These are phyloP conservation scores for Paraurostyla sp. DNA, from an alignment of 73 alveolate genomes.

Conservation along the genomic window DNA sequence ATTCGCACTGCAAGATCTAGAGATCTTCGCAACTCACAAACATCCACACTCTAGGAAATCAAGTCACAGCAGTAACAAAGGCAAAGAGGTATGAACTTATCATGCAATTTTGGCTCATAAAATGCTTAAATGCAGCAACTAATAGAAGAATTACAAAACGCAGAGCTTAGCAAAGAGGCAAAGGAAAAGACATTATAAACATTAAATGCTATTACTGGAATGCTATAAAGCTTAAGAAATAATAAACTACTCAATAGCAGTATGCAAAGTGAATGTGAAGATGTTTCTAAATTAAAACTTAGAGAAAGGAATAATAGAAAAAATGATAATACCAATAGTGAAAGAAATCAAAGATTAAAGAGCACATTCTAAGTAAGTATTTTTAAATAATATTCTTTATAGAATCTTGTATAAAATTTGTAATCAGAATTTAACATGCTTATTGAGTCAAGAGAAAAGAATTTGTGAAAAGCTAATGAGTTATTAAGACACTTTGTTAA, in stretches of 20 bases:
- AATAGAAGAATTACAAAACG: neutral
- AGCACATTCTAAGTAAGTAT: neutral
- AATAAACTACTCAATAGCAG: no score
- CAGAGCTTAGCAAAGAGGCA: neutral
- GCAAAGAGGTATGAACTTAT: neutral
- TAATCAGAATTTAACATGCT: slow-evolving; percentile 1
- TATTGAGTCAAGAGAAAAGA: neutral
- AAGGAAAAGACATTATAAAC: slow-evolving; percentile 1
- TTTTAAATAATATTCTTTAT: no score
- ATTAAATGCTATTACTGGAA: slow-evolving; percentile 2
- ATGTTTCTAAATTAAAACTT: neutral
- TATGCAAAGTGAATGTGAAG: no score
- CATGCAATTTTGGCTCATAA: neutral
- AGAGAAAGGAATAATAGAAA: neutral
- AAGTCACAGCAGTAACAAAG: neutral
- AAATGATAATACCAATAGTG: neutral
- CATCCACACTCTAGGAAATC: neutral
- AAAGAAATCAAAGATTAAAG: neutral
- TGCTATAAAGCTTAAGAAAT: slow-evolving; percentile 25
- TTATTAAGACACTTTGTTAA: neutral
- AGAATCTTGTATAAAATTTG: slow-evolving; percentile 9
- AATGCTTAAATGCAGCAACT: neutral
- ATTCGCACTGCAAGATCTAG: neutral
- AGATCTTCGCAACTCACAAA: neutral
- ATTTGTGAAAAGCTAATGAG: neutral